Conservation (phyloP, 495 filamentous ascomycete genomes). For the Chaetomium fimeti region DNA sequence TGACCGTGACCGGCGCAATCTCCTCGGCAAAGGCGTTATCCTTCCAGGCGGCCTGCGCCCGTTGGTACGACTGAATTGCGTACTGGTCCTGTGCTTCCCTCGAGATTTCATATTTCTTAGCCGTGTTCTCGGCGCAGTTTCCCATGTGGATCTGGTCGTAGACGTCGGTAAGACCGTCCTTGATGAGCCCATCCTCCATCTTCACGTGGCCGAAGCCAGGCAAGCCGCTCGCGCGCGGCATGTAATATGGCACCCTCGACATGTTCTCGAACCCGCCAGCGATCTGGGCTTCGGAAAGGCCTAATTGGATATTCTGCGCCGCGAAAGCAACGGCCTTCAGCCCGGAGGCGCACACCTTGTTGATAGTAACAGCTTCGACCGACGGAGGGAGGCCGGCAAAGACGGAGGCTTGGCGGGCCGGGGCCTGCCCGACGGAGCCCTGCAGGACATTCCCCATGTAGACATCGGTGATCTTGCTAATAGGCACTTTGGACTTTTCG, state of each 20-base stretch:
- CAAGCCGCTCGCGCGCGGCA: constrained; percentile 69
- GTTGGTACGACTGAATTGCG: constrained; percentile 81
- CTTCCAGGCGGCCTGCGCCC: constrained; percentile 88
- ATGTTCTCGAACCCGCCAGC: constrained; percentile 98
- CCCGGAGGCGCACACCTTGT: constrained; percentile 96
- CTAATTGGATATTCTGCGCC: constrained; percentile 90
- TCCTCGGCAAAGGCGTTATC: constrained; percentile 77
- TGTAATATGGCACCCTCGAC: constrained; percentile 88
- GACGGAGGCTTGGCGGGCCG: constrained; percentile 85
- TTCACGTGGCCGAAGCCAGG: constrained; percentile 82
- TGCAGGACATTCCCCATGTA: constrained; percentile 98
- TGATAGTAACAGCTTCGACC: constrained; percentile 85
- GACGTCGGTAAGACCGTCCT: constrained; percentile 94
- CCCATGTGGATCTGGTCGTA: constrained; percentile 98
- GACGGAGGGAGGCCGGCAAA: constrained; percentile 77
- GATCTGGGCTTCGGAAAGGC: constrained; percentile 78
- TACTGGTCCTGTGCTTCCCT: constrained; percentile 87
- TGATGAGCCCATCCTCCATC: constrained; percentile 87
- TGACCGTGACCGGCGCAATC: constrained; percentile 80
- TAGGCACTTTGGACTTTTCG: constrained; percentile 73
- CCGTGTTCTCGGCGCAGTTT: constrained; percentile 93
- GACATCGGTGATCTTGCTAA: constrained; percentile 76
- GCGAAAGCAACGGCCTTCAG: constrained; percentile 88
- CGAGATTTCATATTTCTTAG: constrained; percentile 77
- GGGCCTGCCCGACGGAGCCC: constrained; percentile 79